Percentiles rank a stretch among this genome's conserved stretches.
phyloP scores from a whole-genome alignment of 192 early-diverging fungal species.

The Umbelopsis ramanniana region DNA sequence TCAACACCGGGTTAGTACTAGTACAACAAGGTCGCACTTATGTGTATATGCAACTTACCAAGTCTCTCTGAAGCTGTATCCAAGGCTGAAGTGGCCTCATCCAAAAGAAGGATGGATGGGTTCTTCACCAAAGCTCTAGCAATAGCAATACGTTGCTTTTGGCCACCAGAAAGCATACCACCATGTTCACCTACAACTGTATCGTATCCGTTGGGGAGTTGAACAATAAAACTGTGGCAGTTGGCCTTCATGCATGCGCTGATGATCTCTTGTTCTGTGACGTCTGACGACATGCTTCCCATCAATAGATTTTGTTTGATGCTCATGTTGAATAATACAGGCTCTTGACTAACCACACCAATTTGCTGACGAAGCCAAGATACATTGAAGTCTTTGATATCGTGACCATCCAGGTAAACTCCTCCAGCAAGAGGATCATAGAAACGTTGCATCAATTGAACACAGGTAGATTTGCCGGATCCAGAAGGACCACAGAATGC shows the following conservation, averaged over 20 bases:
- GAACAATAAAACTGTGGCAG: constrained; percentile 75
- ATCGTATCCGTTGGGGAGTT: constrained; percentile 80
- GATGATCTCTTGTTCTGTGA: constrained; percentile 57
- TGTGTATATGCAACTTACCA: not conserved
- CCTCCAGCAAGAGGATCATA: constrained; percentile 64
- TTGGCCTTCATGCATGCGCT: constrained; percentile 71
- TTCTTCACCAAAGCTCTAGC: constrained; percentile 91
- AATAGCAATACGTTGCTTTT: constrained; percentile 97
- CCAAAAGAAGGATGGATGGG: constrained; percentile 63
- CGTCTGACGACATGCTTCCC: constrained; percentile 51
- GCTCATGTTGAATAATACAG: constrained; percentile 74
- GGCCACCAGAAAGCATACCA: constrained; percentile 85
- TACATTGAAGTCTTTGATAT: constrained; percentile 76
- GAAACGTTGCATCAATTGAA: constrained; percentile 84
- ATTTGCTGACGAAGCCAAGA: constrained; percentile 83
- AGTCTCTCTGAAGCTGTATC: constrained; percentile 79
- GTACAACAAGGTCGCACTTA: not conserved
- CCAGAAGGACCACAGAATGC: constrained; percentile 89
- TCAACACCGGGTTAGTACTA: too few species aligned
- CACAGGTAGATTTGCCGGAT: constrained; percentile 84
- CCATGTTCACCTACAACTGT: constrained; percentile 88
- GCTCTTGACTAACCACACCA: constrained; percentile 90
- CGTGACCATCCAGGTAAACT: constrained; percentile 72
- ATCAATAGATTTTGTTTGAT: constrained; percentile 84
- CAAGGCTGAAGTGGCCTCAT: constrained; percentile 73